Percentiles rank a stretch among this genome's conserved stretches.
These are phyloP conservation scores for Mycothermus thermophilus DNA, from an alignment of 495 filamentous ascomycete species.

Conservation along the genomic window DNA sequence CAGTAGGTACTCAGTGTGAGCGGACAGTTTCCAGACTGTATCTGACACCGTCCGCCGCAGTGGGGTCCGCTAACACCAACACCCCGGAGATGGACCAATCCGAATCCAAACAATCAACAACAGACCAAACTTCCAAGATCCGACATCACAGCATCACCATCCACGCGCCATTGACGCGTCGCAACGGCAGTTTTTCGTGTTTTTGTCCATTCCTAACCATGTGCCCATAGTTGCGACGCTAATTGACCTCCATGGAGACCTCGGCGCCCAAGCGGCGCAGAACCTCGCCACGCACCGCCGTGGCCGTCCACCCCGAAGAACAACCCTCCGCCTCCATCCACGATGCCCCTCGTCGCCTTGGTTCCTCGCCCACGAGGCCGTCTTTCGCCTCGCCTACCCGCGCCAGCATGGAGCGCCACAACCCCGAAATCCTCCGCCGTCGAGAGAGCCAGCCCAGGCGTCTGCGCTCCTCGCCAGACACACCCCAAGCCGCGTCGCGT, in stretches of 20 bases:
- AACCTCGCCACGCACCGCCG: constrained; percentile 36
- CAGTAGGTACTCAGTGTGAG: no score
- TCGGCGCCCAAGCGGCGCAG: constrained; percentile 52
- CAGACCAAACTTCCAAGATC: constrained; percentile 2
- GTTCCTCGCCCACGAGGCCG: constrained; percentile 21
- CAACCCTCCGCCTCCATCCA: constrained; percentile 11
- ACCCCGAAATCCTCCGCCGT: constrained; percentile 44
- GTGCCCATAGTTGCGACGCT: constrained; percentile 1
- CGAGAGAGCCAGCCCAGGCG: constrained; percentile 23
- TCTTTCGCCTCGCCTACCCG: constrained; percentile 56
- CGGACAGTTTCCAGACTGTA: no score
- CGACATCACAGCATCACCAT: no score
- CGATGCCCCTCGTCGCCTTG: constrained; percentile 1
- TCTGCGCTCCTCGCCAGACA: constrained; percentile 16
- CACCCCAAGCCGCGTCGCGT: constrained; percentile 12
- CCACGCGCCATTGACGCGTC: constrained; percentile 14
- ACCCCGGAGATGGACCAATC: background rate
- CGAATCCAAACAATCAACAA: constrained; percentile 7
- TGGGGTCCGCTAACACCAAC: no score
- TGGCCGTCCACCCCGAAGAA: constrained; percentile 14
- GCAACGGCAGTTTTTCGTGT: no score
- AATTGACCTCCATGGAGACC: constrained; percentile 31
- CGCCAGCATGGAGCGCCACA: constrained; percentile 48
- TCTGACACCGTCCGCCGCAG: no score
- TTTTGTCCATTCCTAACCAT: no score